A percentile compares a stretch with the other conserved stretches of the same genome.
These are phyloP conservation scores for Epichloe festucae DNA, from an alignment of 2,329 filamentous ascomycete genomes.

Conservation along the genomic window DNA sequence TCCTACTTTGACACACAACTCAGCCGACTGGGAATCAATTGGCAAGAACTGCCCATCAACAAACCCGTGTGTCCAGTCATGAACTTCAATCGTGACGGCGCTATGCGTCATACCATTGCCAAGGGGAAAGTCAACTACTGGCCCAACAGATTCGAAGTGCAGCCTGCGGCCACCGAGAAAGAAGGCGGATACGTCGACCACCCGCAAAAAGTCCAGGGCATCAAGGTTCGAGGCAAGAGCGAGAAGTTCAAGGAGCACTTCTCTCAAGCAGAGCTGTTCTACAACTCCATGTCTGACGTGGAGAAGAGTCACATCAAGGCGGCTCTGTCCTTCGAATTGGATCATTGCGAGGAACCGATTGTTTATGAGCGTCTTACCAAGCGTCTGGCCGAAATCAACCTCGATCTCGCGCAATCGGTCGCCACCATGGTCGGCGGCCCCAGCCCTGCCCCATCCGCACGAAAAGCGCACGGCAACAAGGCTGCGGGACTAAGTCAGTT, in stretches of 20 bases:
- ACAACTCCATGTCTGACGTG: conserved; percentile 56
- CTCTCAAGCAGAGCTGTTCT: conserved; percentile 71
- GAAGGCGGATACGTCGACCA: conserved; percentile 61
- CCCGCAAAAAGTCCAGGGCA: conserved; percentile 47
- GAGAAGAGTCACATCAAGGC: conserved; percentile 63
- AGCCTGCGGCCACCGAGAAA: conserved; percentile 48
- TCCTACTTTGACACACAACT: conserved; percentile 46
- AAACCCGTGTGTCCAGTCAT: conserved; percentile 61
- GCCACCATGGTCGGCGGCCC: conserved; percentile 57
- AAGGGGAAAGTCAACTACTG: conserved; percentile 6
- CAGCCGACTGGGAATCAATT: conserved; percentile 55
- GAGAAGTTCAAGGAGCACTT: conserved; percentile 68
- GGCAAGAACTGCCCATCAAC: conserved; percentile 67
- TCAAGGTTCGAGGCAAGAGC: conserved; percentile 56
- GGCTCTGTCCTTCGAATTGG: conserved; percentile 62
- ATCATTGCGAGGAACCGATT: conserved; percentile 67
- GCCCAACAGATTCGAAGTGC: conserved; percentile 33
- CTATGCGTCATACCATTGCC: conserved; percentile 5
- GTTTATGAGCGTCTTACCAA: conserved; percentile 60
- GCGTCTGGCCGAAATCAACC: conserved; percentile 59
- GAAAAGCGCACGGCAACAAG: conserved; percentile 51
- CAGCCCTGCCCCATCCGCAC: conserved; percentile 38
- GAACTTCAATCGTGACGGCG: conserved; percentile 57
- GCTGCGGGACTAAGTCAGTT: conserved; percentile 56
- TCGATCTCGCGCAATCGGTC: conserved; percentile 54